Evolutionary conservation across 116 monocot genomes (phyloP).

Genomic region (Dioscorea cayenensis): DNA sequence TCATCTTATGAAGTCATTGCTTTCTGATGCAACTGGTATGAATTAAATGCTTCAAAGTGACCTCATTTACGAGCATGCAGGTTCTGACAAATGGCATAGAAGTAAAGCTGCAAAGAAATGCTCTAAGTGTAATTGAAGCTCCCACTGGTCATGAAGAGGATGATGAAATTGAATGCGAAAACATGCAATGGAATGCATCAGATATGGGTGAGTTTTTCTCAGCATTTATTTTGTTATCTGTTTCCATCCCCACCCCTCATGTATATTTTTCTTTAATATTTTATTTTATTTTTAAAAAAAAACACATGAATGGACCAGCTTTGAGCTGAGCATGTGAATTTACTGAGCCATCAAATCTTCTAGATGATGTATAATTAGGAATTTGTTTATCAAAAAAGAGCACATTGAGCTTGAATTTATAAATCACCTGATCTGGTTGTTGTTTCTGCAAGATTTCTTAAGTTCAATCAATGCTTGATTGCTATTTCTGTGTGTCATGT

Average conservation of each 20-base stretch:
- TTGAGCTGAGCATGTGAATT: not conserved
- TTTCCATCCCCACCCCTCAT: not conserved
- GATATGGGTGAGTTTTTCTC: constrained; percentile 32
- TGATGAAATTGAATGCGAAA: constrained; percentile 59
- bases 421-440: too few species aligned
- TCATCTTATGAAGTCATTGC: not conserved
- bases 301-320: not conserved
- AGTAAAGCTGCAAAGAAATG: constrained; percentile 94
- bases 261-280: not conserved
- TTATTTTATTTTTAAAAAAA: not conserved
- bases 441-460: too few species aligned
- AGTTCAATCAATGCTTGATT: too few species aligned
- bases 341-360: not conserved
- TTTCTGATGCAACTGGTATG: not conserved
- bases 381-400: too few species aligned
- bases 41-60: not conserved
- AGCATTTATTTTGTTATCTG: not conserved
- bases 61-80: constrained; percentile 19
- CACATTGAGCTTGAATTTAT: too few species aligned
- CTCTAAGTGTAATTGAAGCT: constrained; percentile 88
- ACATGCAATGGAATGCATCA: constrained; percentile 68
- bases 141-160: constrained; percentile 81
- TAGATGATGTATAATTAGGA: not conserved
- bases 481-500: too few species aligned
- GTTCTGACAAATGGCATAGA: constrained; percentile 95